Evolutionary conservation across 1,284 basidiomycete species (phyloP), one percentile per base, ranked within the genome.

Genomic region (Trametes polyzona): DNA sequence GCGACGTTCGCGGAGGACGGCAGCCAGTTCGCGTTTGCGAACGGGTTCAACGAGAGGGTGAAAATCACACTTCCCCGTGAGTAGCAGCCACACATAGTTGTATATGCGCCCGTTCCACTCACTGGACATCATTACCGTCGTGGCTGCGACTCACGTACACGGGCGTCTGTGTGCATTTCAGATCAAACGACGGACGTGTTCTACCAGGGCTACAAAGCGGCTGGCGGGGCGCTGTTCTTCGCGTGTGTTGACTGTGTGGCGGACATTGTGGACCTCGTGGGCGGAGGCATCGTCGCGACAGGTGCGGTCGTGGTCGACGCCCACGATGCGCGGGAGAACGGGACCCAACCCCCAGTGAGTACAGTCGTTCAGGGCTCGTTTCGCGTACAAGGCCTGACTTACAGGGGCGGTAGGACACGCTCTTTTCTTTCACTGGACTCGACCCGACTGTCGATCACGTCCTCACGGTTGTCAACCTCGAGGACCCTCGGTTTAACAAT

Each of bases 381-480:
- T 10, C 19, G 14, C 21, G 4, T n/a, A 3, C 4, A 39, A 19
- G 14, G 21, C 4, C 10, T 5, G 21, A 17, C 40, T 19, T 11
- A 19, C 8, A 4, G 19, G 8, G 4, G 26, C 12, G 21, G 23
- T 29, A 71, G 69, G 44, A 54, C 14, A 55, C 57, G 3, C 58
- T 74, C 27, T 71, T 72, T 50, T 62, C 67, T 3, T 57, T 70
- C 35, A 49, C 52, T 1, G 46, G 56, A 11, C 48, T 75, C 32
- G 68, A 74, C 44, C 67, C 70, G 1, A 61, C 58, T 4, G 47
- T 35, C 4, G 36, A 63, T 17, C 74, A 75, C 54, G 57, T 62
- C 12, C 61, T 76, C 23, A 54, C 51, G 12, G 69, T 75, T 2
- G 61, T 68, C 50, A 75, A 75, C 47, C 56, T 73, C 27, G 61